Base-by-base conservation (phyloP, 1,284 basidiomycete species). In the Lignosus rhinocerotis region DNA sequence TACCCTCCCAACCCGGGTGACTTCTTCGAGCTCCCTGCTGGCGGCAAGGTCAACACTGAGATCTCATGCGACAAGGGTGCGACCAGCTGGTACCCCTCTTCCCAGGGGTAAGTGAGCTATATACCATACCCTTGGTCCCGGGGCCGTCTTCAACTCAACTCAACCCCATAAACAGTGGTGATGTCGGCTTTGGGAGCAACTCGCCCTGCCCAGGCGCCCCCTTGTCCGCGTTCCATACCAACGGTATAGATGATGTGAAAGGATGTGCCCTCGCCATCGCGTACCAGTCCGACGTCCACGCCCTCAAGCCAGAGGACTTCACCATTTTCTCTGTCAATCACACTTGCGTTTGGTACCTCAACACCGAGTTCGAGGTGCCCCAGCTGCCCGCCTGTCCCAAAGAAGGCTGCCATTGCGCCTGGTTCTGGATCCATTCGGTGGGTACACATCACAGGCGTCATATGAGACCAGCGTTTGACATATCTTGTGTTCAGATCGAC, bases 251-350 rank as follows among this genome's bases (percentile, higher is more conserved):
- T 56, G 85, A 87, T 64, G 72, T 86, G 50, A 81, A 78, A 44
- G 88, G 90, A 10, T 88, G 88, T 65, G 84, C 78, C 4, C 74
- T 92, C 38, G 86, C 81, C 3, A 90, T 93, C 61, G 82, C 86
- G 6, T 90, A 92, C 76, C 84, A 88, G 68, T 78, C 70, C 56
- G 77, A 90, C 65, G 78, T 76, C 8, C 72, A 69, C 1, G 65
- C 77, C 0, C 78, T 91, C 12, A 69, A 82, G 65, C 88, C 87
- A 0, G 80, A 80, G 44, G 87, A 91, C 72, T 85, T 92, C 62
- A 78, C 80, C 5, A 74, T 92, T n/a, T 90, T 92, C 73, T 86
- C 82, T 59, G 79, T 88, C 32, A 90, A 90, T 70, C 84, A 88
- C 33, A 85, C 82, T 0, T 90, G 88, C 62, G 87, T 89, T 0